A percentile compares a stretch with the other conserved stretches of the same genome.
Conservation (phyloP, 139 green algal genomes). For the Coelastrella sp. region DNA sequence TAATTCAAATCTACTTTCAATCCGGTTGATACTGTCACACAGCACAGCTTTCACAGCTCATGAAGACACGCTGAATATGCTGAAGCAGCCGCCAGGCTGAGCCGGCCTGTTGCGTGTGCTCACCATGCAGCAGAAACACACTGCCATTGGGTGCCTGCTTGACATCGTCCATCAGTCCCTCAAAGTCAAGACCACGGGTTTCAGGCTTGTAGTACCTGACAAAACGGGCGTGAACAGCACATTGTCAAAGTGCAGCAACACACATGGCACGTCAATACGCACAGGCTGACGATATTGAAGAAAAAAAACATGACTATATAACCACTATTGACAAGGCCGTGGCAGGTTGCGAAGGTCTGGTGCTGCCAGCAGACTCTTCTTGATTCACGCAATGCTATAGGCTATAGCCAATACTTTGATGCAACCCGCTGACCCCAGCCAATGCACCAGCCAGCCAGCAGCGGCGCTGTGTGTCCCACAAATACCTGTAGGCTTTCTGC, state of each 20-base stretch:
- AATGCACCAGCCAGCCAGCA: too few species aligned
- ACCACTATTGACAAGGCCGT: too few species aligned
- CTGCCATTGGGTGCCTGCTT: constrained; percentile 73
- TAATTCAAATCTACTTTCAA: too few species aligned
- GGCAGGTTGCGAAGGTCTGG: too few species aligned
- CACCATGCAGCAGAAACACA: constrained; percentile 92
- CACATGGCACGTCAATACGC: neutral
- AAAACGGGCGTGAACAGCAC: too few species aligned
- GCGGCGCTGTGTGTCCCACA: neutral
- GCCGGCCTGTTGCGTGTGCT: neutral
- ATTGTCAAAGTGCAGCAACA: neutral
- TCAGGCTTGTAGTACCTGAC: constrained; percentile 90
- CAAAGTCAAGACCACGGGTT: constrained; percentile 89
- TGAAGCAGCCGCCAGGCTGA: neutral
- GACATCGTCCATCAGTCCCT: constrained; percentile 86
- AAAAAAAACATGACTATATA: too few species aligned
- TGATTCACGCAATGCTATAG: too few species aligned
- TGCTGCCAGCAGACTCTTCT: too few species aligned
- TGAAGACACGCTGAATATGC: neutral
- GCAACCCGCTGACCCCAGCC: too few species aligned
- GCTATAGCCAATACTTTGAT: too few species aligned
- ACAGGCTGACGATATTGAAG: neutral
- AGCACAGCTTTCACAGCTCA: neutral
- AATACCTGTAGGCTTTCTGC: constrained; percentile 43
- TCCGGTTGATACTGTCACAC: too few species aligned